Evolutionary conservation across 805 yeast genomes (phyloP), one percentile per base, ranked within the genome.

Genomic region (Candida chauliodis): DNA sequence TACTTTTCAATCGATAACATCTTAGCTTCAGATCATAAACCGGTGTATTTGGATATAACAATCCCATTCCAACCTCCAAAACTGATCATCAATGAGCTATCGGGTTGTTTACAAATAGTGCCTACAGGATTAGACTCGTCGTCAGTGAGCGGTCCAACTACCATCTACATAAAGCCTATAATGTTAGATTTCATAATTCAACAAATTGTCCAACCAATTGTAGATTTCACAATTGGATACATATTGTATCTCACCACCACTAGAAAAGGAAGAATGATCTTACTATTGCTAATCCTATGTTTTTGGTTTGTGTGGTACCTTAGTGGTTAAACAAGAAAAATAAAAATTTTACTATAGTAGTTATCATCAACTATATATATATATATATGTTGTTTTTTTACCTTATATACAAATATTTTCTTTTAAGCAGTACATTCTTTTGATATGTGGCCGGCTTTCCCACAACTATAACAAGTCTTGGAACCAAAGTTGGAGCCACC

Each of bases 401-500:
- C n/a, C n/a, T n/a, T n/a, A n/a, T n/a, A n/a, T n/a, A n/a, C n/a
- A n/a, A n/a, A n/a, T n/a, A n/a, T n/a, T n/a, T n/a, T n/a, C n/a
- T n/a, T n/a, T 29, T 34, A 48, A 32, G 45, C 56, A 35, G 48
- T 53, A 62, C 95, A 86, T 56, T 81, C 88, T 69, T 76, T 82
- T 52, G 95, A 85, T 55, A 89, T 81, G 71, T 89, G 97, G 50
- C 96, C 97, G 38, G 84, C 62, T 58, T 77, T 71, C 54, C 84
- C 83, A 67, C 89, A 82, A 62, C 71, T 75, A 77, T 81, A 82
- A 67, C 89, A 82, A 44, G 81, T 72, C 62, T 78, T 79, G 48
- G 62, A 52, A 50, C 52, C 55, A 47, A 58, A 63, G 47, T 61
- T 61, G 18, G 61, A 57, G 46, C 75, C 80, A 45, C 74, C 73